Conservation (phyloP, 2,329 filamentous ascomycete species). For the Fusarium newnesense region DNA sequence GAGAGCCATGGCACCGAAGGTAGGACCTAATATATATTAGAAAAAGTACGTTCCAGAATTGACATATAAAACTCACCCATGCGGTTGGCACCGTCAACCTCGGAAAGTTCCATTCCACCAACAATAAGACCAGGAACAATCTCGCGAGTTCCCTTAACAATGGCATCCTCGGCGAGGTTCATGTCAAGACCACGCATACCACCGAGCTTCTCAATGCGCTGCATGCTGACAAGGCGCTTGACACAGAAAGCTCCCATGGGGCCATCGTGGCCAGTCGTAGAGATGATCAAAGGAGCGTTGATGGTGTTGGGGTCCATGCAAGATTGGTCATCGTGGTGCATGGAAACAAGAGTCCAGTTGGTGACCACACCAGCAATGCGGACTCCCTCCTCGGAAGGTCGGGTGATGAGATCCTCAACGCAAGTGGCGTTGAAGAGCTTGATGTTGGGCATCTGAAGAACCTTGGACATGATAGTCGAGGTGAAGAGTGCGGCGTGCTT, state of each 20-base stretch:
- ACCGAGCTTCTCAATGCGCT: constrained; percentile 81
- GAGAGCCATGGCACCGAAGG: constrained; percentile 89
- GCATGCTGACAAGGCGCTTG: constrained; percentile 92
- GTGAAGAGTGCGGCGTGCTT: constrained; percentile 96
- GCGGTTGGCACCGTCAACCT: constrained; percentile 89
- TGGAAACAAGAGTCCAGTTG: constrained; percentile 93
- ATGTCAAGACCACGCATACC: constrained; percentile 96
- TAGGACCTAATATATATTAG: constrained; percentile 61
- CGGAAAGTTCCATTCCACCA: constrained; percentile 93
- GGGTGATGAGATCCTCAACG: constrained; percentile 93
- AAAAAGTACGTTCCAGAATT: neutral
- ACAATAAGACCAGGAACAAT: constrained; percentile 88
- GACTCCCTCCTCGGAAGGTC: constrained; percentile 66
- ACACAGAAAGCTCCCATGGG: constrained; percentile 92
- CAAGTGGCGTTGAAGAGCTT: constrained; percentile 97
- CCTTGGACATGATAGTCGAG: constrained; percentile 84
- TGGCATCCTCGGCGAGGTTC: constrained; percentile 90
- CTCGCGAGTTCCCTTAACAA: constrained; percentile 91
- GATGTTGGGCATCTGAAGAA: constrained; percentile 86
- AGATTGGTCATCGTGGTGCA: constrained; percentile 88
- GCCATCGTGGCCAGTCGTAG: constrained; percentile 89
- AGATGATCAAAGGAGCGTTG: constrained; percentile 89
- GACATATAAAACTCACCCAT: constrained; percentile 68
- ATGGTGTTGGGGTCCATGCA: constrained; percentile 99
- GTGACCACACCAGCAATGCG: constrained; percentile 90